phyloP scores from a whole-genome alignment of 176 grass and related monocot genomes.

The Zizania latifolia region DNA sequence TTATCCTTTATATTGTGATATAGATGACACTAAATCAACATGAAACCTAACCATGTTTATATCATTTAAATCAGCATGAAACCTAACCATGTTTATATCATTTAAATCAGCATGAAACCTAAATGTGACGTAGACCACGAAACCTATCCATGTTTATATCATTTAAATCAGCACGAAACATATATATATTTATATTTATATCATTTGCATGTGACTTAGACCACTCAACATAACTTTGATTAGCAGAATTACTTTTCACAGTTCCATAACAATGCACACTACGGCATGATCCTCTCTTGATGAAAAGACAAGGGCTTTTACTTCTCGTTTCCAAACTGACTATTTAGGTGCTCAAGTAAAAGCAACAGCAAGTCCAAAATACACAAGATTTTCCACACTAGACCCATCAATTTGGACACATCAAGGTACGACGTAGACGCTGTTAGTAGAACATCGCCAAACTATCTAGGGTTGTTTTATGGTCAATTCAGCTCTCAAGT shows the following conservation, averaged over 20 bases:
- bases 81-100: too few species aligned
- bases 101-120: too few species aligned
- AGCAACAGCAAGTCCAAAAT: neutral
- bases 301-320: conserved; percentile 12
- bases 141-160: too few species aligned
- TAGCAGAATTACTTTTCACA: neutral
- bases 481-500: conserved; percentile 81
- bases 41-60: too few species aligned
- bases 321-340: conserved; percentile 20
- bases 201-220: too few species aligned
- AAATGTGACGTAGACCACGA: too few species aligned
- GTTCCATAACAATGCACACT: neutral
- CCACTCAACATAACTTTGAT: neutral
- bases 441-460: conserved; percentile 18
- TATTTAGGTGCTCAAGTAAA: conserved; percentile 18
- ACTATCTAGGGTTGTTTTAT: conserved; percentile 68
- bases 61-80: too few species aligned
- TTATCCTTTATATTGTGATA: too few species aligned
- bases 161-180: too few species aligned
- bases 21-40: too few species aligned
- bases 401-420: neutral
- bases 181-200: too few species aligned
- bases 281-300: neutral
- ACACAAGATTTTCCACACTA: conserved; percentile 12
- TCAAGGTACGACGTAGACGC: neutral